Evolutionary conservation across 2,329 filamentous ascomycete genomes (phyloP).

Genomic region (Phialophora chinensis): DNA sequence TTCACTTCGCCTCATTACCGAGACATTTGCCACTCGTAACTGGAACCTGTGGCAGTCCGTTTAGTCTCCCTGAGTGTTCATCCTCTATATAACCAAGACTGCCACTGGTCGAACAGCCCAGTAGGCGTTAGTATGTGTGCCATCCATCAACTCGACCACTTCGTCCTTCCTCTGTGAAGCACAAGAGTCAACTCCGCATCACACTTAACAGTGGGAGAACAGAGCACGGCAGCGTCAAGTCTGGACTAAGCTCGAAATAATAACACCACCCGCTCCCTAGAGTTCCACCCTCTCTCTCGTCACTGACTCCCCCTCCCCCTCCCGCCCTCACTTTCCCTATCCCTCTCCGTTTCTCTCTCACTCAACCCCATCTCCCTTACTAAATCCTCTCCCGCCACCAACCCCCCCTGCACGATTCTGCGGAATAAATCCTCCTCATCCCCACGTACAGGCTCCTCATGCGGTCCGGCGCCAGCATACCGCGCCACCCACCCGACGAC

Average conservation of each 20-base stretch:
- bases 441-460: background rate
- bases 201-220: no score
- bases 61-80: background rate
- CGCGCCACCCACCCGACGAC: conserved; percentile 12
- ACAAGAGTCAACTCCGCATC: background rate
- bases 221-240: background rate
- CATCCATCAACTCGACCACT: background rate
- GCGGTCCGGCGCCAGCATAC: background rate
- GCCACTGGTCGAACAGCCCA: background rate
- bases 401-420: conserved; percentile 23
- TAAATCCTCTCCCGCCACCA: conserved; percentile 1
- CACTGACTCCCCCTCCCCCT: background rate
- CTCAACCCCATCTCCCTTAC: background rate
- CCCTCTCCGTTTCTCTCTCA: background rate
- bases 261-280: background rate
- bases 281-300: background rate
- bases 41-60: no score
- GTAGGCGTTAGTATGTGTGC: background rate
- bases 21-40: background rate
- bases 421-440: conserved; percentile 20
- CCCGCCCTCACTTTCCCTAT: background rate
- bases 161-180: background rate
- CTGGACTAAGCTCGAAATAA: background rate
- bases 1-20: background rate
- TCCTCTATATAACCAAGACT: background rate